Evolutionary conservation across 164 flowering plant species (phyloP).

Genomic region (Sedum album): DNA sequence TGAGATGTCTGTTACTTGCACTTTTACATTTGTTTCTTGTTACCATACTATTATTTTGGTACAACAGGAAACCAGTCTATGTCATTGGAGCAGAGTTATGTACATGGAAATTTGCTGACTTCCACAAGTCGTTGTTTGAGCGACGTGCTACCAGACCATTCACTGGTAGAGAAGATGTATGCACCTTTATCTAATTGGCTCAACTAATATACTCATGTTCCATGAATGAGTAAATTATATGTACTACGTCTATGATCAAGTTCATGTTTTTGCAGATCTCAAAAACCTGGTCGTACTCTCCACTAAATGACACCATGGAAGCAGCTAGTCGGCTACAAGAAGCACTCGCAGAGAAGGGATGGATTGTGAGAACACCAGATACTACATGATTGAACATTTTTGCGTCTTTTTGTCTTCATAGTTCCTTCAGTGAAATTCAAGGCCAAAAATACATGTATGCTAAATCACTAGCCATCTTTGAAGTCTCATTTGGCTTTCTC

Average conservation of each 20-base stretch:
- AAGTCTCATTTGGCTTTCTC: no score
- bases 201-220: no score
- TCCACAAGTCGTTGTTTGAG: slow-evolving; percentile 64
- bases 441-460: no score
- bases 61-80: slow-evolving; percentile 87
- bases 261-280: slow-evolving; percentile 46
- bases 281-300: slow-evolving; percentile 80
- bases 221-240: not conserved
- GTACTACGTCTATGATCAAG: not conserved
- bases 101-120: slow-evolving; percentile 76
- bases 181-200: slow-evolving; percentile 14
- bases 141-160: slow-evolving; percentile 77
- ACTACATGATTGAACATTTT: not conserved
- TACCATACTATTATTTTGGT: not conserved
- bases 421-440: no score
- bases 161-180: slow-evolving; percentile 86
- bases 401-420: not conserved
- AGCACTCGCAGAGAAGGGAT: slow-evolving; percentile 67
- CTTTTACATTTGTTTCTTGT: not conserved
- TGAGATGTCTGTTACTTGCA: not conserved
- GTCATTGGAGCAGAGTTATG: slow-evolving; percentile 84
- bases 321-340: slow-evolving; percentile 52
- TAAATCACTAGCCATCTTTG: no score
- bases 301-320: slow-evolving; percentile 71
- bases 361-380: slow-evolving; percentile 21